A percentile compares a stretch with the other conserved stretches of the same genome.
Conservation (phyloP, 805 yeast species). For the Barnettozyma wickerhamii region DNA sequence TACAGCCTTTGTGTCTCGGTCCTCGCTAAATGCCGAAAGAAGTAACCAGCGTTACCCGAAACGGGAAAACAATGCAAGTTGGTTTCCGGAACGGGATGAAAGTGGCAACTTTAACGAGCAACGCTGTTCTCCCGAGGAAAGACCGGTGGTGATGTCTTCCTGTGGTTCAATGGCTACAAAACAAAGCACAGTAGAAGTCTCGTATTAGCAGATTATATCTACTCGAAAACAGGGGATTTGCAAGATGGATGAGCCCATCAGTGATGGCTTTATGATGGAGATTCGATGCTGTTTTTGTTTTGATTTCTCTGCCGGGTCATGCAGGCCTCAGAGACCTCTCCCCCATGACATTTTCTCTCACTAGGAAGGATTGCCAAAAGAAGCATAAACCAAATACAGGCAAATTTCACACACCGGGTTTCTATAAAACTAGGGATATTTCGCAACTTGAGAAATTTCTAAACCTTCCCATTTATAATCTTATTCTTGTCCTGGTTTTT, state of each 20-base stretch:
- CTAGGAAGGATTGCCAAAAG: conserved; percentile 1
- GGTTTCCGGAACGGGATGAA: neutral
- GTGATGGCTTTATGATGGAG: too few species aligned
- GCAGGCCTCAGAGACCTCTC: neutral
- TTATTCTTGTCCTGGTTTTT: neutral
- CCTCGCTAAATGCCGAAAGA: neutral
- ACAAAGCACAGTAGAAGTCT: too few species aligned
- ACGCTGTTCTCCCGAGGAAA: neutral
- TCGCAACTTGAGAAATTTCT: neutral
- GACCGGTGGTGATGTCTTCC: neutral
- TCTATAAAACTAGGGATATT: conserved; percentile 4
- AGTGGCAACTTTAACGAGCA: neutral
- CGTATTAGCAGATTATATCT: too few species aligned
- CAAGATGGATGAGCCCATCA: too few species aligned
- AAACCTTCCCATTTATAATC: neutral
- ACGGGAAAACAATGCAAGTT: neutral
- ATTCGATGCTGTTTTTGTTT: too few species aligned
- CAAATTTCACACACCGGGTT: too few species aligned
- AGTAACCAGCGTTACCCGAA: neutral
- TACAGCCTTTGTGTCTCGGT: too few species aligned
- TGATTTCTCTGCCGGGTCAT: conserved; percentile 4
- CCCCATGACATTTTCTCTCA: conserved; percentile 1
- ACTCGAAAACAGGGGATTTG: too few species aligned
- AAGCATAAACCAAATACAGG: neutral
- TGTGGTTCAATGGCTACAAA: too few species aligned